Evolutionary conservation across 2,329 filamentous ascomycete genomes (phyloP), one percentile per base, ranked within the genome.

Genomic region (Pyrenophora teres): DNA sequence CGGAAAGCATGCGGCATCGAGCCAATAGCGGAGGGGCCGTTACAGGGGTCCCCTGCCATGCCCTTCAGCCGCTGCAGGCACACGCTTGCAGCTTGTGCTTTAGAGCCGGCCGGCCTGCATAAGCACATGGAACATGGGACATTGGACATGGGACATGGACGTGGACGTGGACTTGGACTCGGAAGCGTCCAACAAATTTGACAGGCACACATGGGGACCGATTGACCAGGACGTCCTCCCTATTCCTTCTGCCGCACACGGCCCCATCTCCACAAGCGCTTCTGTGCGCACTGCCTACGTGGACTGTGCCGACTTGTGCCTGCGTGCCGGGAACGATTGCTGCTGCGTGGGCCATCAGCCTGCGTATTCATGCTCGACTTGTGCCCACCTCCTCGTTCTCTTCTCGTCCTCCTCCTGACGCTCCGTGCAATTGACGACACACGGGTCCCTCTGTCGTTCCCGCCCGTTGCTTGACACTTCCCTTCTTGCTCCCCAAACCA

Each of bases 111-210:
- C 39, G 58, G 57, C 54, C 56, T 71, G 68, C 69, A 72, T 70
- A 67, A 68, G 59, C 63, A 60, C 54, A 50, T 56, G 52, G 47
- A 5, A 7, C 23, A 6, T 23, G n/a, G 21, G 4, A 23, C 21
- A 23, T 23, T 23, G 21, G 21, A 23, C 21, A 4, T n/a, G n/a
- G n/a, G n/a, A 4, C 21, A 4, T 23, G 21, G 4, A 23, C 21
- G 7, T 23, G 21, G 21, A 23, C 21, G 7, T 25, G 23, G 23
- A 25, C 23, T 4, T 19, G 19, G 19, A 49, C 56, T 59, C 53
- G 56, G 63, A 59, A 52, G 55, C n/a, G 56, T 59, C 57, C 58
- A 60, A 58, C 68, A 68, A 69, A 69, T 67, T 68, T 58, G 64
- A 63, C 59, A 63, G 19, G 19, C 57, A 57, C 57, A 56, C 55